Base-by-base conservation (phyloP, 306 rosid species). In the Quercus dentata region DNA sequence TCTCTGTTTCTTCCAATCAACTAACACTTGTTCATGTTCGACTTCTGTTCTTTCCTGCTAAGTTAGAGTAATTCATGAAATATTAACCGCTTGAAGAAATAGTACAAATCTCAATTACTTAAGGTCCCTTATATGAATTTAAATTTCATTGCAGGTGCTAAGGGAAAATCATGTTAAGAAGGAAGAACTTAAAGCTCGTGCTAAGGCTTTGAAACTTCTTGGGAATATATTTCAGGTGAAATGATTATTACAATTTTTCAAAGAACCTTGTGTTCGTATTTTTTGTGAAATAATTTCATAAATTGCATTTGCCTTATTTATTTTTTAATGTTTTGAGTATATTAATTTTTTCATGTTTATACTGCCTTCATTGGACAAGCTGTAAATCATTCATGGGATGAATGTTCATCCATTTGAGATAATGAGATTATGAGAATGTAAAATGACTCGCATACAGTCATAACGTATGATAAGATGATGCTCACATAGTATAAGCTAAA, bases 101-200 rank as follows among this genome's bases (percentile, higher is more conserved):
- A 3, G 15, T 33, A 18, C 15, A 35, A 35, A 68, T 68, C 51
- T 8, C 52, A 33, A 14, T 3, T 19, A 82, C 56, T 21, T 21
- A 31, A 65, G 68, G 31, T 76, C 77, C 59, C 72, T 56, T 20
- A 76, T 51, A 56, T 57, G 74, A 79, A 4, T 65, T 69, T 10
- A 6, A 62, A 72, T 78, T 7, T 77, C 61, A 23, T 71, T 83
- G 57, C 90, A 95, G 99, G 99, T 95, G 81, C 89, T 93, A 23
- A 87, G 80, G 74, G 99, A 93, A 88, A 82, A 80, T 19, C 85
- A 85, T 46, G 86, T 90, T 9, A 83, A 55, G 83, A 95, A 79
- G 85, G 99, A 95, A 75, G 99, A 93, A 56, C 98, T 90, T 76
- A 91, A 75, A 90, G 88, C 90, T 80, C 97, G 98, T 61, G 96